Base-by-base conservation (phyloP, 192 early-diverging fungal genomes). In the Pilaira anomala region DNA sequence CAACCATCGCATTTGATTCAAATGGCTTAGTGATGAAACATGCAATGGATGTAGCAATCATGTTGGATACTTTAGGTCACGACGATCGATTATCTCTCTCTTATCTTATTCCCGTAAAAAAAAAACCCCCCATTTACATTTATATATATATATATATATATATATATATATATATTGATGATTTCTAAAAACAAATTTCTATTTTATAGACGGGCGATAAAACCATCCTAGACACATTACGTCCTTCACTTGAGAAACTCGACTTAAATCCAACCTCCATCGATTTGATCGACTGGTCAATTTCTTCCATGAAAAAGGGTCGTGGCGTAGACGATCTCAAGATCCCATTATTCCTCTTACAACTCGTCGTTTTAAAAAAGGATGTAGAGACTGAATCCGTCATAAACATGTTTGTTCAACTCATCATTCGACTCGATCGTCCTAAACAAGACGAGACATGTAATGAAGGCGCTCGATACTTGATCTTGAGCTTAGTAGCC, bases 31-130 rank as follows among this genome's bases (percentile, higher is more conserved):
- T 70, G 1, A 70, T 70, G 55, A 65, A 65, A 8, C 68, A 70
- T 60, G 68, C 68, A 0, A 40, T 70, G n/a, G 68, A 70, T 25
- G 68, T 70, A 0, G 68, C 68, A 0, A 49, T 70, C 16, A 65
- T 70, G 55, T 26, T 70, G 3, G 62, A 70, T 21, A 70, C 62
- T 12, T 22, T 70, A 9, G 62, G 56, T 4, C 54, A 70, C 51
- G 62, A 70, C 14, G 45, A 55, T 28, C 28, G 62, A 13, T 39
- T 70, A 1, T 21, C 41, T 18, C 30, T 70, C 19, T 44, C 24
- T 22, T 48, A 59, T 25, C 41, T 70, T 13, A 59, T 64, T 25
- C 68, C 62, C 18, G 68, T 63, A 63, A 50, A 19, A 24, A 13
- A 28, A n/a, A n/a, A n/a, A n/a, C n/a, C n/a, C n/a, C n/a, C n/a